Conservation (phyloP, 2,329 filamentous ascomycete species). For the Hortaea sp. region DNA sequence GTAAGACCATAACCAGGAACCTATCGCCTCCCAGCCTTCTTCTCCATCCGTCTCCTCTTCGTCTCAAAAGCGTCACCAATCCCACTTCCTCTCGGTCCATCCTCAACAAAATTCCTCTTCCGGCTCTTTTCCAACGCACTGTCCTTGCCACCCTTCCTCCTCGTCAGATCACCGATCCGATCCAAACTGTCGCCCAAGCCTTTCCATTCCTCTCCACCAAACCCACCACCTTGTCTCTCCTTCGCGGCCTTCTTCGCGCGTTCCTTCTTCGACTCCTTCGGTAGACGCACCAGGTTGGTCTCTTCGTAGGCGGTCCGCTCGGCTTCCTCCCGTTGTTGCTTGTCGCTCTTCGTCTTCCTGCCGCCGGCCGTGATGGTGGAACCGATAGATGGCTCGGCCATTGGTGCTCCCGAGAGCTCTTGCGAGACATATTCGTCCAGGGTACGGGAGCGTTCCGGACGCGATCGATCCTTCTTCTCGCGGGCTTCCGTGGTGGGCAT, state of each 20-base stretch:
- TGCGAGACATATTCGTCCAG: slow-evolving; percentile 86
- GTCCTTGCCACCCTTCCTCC: slow-evolving; percentile 49
- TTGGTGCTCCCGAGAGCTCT: slow-evolving; percentile 71
- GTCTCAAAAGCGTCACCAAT: slow-evolving; percentile 70
- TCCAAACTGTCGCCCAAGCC: slow-evolving; percentile 76
- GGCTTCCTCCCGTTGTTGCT: slow-evolving; percentile 65
- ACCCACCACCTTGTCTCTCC: slow-evolving; percentile 43
- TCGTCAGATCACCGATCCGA: slow-evolving; percentile 74
- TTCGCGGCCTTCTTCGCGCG: slow-evolving; percentile 46
- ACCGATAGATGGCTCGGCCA: slow-evolving; percentile 82
- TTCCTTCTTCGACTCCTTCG: slow-evolving; percentile 82
- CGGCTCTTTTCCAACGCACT: slow-evolving; percentile 71
- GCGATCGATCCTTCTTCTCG: slow-evolving; percentile 53
- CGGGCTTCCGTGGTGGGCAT: slow-evolving; percentile 51
- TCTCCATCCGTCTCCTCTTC: slow-evolving; percentile 45
- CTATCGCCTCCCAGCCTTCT: slow-evolving; percentile 30
- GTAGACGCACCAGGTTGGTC: slow-evolving; percentile 78
- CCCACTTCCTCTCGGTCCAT: slow-evolving; percentile 59
- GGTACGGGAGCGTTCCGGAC: slow-evolving; percentile 64
- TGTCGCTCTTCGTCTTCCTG: slow-evolving; percentile 64
- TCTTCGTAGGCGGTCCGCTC: slow-evolving; percentile 86
- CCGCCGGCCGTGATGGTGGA: slow-evolving; percentile 72
- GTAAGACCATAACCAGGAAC: not conserved
- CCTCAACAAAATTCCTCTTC: slow-evolving; percentile 60
- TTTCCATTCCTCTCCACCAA: slow-evolving; percentile 90